Evolutionary conservation across 495 filamentous ascomycete genomes (phyloP), one percentile per base, ranked within the genome.

Genomic region (Letharia lupina): DNA sequence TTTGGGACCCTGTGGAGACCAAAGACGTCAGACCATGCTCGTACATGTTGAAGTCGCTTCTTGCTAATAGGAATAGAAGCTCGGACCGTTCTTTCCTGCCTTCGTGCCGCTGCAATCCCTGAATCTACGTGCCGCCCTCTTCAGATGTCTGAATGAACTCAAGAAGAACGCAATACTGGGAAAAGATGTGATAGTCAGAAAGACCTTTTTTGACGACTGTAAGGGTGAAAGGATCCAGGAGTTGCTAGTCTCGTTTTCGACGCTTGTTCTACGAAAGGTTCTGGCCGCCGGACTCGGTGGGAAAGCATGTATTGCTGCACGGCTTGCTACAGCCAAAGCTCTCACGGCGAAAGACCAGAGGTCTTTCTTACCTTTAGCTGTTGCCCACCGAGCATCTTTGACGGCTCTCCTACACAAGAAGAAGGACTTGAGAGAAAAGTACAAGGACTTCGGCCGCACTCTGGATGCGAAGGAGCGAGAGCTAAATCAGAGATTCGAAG

Each of bases 151-250:
- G 47, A 87, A 89, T 65, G 87, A 91, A 41, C 79, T 89, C 60
- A 96, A 95, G 81, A 95, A 91, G 76, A 89, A 86, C 81, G 91
- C 90, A 13, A 81, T 90, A 2, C 78, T 96, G 28, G 89, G 90
- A 13, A 83, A 87, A 60, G 91, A 95, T 73, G 82, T 82, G 0
- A 84, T 91, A 7, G 76, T 96, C 48, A 85, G 92, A 52, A 96
- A 93, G 76, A 91, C 89, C 0, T 93, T 95, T 89, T 78, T 96
- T 64, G 92, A 96, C 73, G 91, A 96, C 68, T 96, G 92, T 77
- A 89, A 87, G 68, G 90, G 90, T 41, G 90, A 91, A 65, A 83
- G 89, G 67, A 82, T 91, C 63, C 89, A 90, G 72, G 91, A 96
- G 75, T 75, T 93, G 2, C 80, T 96, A 15, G 83, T 87, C 15